Base-by-base conservation (phyloP, 495 filamentous ascomycete genomes). In the Parathielavia appendiculata region DNA sequence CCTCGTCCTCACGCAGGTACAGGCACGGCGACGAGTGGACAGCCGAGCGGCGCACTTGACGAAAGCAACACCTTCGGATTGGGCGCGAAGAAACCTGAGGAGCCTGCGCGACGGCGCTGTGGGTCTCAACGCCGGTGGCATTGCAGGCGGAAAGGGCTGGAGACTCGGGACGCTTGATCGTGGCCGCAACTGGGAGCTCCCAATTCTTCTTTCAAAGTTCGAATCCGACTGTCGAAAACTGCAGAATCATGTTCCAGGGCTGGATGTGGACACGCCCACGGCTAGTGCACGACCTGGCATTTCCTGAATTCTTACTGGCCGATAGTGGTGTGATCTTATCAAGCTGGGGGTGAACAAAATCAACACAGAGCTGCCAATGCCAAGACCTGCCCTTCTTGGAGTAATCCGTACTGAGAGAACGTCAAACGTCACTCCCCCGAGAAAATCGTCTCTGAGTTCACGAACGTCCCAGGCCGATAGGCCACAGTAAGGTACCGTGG, bases 21-120 rank as follows among this genome's bases (percentile, higher is more conserved):
- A 68, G 62, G 22, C 63, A 66, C 66, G 51, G 56, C 60, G 60
- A 44, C 64, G 58, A 46, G 55, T 17, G 30, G 43, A 26, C 17
- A 49, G 56, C 16, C 32, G 49, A 20, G 43, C n/a, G 14, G 41
- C 43, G 46, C 64, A 67, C 34, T 55, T 53, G 38, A 62, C 44
- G 32, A 78, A 79, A 46, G 70, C 72, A 26, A 73, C 34, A n/a
- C 75, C 74, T 51, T 83, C 80, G 54, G 81, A 79, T 63, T 87
- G 85, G 36, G 77, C 80, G 56, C 77, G 79, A 17, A 89, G 73
- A 57, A 83, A 88, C 36, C 77, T 78, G 58, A 89, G 76, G 4
- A 87, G 73, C n/a, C 74, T 78, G 47, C 75, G 71, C 47, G 85
- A 89, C n/a, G 86, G 86, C 45, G 73, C 79, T 66, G 69, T 48